phyloP scores from a whole-genome alignment of 208 protist species.

The Strigomonas culicis region DNA sequence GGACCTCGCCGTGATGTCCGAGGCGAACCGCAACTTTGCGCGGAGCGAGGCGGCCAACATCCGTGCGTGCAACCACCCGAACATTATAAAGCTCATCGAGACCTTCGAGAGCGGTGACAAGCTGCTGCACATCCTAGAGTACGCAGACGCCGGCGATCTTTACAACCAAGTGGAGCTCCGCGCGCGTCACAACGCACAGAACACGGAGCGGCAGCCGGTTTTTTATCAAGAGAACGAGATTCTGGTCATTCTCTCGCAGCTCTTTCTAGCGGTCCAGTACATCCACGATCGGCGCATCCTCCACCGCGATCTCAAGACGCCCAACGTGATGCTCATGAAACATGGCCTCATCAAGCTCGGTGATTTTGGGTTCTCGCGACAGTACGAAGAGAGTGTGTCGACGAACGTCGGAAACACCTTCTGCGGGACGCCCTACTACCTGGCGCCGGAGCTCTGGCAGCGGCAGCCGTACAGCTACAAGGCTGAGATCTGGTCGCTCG shows the following conservation, averaged over 20 bases:
- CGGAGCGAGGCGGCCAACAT: conserved; percentile 86
- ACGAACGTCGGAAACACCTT: conserved; percentile 85
- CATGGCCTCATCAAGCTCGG: conserved; percentile 88
- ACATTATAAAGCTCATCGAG: conserved; percentile 84
- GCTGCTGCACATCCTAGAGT: conserved; percentile 84
- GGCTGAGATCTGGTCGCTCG: conserved; percentile 80
- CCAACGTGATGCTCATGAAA: conserved; percentile 87
- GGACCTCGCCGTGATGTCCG: conserved; percentile 81
- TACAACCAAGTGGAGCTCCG: conserved; percentile 77
- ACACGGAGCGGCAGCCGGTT: too few relatives aligned
- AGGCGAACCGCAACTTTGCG: conserved; percentile 69
- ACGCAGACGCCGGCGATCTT: conserved; percentile 81
- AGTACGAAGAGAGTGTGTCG: conserved; percentile 87
- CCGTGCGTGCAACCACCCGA: conserved; percentile 73
- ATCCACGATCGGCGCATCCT: conserved; percentile 90
- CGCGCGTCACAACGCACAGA: conserved; percentile 34
- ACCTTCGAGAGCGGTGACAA: conserved; percentile 76
- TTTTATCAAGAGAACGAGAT: conserved; percentile 86
- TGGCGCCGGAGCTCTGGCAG: conserved; percentile 89
- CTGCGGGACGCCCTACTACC: conserved; percentile 69
- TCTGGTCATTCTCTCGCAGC: conserved; percentile 81
- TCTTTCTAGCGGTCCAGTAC: conserved; percentile 82
- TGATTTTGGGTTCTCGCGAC: conserved; percentile 89
- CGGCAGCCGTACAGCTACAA: conserved; percentile 86
- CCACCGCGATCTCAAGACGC: conserved; percentile 89